A percentile compares a stretch with the other conserved stretches of the same genome.
Evolutionary conservation across 139 green algal genomes (phyloP).

Genomic region (Chlorella sp.): DNA sequence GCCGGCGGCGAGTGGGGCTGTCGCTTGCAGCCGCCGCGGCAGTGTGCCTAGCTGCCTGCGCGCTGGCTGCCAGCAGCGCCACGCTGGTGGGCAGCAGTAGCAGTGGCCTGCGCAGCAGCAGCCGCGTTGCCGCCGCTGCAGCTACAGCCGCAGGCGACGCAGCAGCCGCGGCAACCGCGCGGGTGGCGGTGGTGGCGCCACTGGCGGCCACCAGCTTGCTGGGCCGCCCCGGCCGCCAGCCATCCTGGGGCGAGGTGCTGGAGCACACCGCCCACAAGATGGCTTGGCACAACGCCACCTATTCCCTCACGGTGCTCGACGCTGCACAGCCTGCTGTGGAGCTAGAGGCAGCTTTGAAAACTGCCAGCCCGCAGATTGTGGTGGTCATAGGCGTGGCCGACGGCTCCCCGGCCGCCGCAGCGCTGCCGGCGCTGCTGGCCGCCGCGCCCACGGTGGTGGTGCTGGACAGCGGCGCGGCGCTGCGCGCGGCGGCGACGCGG

Average conservation of each 20-base stretch:
- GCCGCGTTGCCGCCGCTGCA: too few species aligned
- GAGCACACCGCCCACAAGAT: slow-evolving; percentile 58
- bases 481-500: not conserved
- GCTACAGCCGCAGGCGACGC: not conserved
- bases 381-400: slow-evolving; percentile 18
- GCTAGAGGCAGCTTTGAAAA: not conserved
- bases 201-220: slow-evolving; percentile 18
- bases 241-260: slow-evolving; percentile 57
- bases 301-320: slow-evolving; percentile 30
- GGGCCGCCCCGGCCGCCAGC: too few species aligned
- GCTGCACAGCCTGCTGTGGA: not conserved
- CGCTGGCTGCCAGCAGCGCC: not conserved
- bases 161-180: not conserved
- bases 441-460: slow-evolving; percentile 5
- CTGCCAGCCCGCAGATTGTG: not conserved
- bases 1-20: not conserved
- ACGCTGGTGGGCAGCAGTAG: not conserved
- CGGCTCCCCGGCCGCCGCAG: not conserved
- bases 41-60: not conserved
- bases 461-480: slow-evolving; percentile 4
- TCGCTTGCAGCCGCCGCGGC: not conserved
- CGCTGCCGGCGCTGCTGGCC: slow-evolving; percentile 7
- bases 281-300: slow-evolving; percentile 48
- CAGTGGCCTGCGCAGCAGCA: not conserved
- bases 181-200: slow-evolving; percentile 26